These are phyloP conservation scores for Pilobolus umbonatus DNA, from an alignment of 192 early-diverging fungal genomes.

Conservation along the genomic window DNA sequence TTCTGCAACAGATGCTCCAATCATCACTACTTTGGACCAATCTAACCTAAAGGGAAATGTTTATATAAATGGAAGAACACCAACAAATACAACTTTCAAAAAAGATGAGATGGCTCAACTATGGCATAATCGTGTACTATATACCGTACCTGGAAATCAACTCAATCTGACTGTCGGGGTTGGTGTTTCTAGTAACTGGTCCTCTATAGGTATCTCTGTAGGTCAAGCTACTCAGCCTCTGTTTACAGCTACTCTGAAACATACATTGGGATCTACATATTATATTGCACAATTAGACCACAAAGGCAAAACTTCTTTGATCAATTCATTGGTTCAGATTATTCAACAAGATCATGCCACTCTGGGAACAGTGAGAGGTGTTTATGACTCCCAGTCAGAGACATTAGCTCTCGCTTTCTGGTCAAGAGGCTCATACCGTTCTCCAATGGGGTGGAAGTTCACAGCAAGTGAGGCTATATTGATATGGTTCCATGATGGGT, in stretches of 20 bases:
- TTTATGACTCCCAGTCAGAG: neutral
- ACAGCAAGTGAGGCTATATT: conserved; percentile 12
- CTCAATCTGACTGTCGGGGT: conserved; percentile 7
- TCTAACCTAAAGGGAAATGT: conserved; percentile 16
- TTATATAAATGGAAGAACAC: neutral
- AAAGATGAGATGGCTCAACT: conserved; percentile 2
- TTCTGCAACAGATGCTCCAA: neutral
- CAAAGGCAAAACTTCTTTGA: neutral
- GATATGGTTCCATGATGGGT: conserved; percentile 5
- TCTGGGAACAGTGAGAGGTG: neutral
- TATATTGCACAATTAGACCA: conserved; percentile 16
- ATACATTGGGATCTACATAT: neutral
- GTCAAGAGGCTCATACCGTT: neutral
- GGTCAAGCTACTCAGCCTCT: conserved; percentile 4
- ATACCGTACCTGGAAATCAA: conserved; percentile 5
- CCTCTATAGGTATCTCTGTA: conserved; percentile 18
- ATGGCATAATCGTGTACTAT: conserved; percentile 25
- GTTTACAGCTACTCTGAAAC: conserved; percentile 16
- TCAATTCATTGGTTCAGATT: conserved; percentile 5
- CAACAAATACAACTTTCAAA: conserved; percentile 4
- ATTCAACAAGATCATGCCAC: neutral
- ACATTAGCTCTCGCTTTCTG: conserved; percentile 14
- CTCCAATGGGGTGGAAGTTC: neutral
- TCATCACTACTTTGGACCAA: conserved; percentile 27
- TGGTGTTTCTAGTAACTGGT: conserved; percentile 13